phyloP scores from a whole-genome alignment of 306 rosid genomes.

The Gastrolobium villosum region DNA sequence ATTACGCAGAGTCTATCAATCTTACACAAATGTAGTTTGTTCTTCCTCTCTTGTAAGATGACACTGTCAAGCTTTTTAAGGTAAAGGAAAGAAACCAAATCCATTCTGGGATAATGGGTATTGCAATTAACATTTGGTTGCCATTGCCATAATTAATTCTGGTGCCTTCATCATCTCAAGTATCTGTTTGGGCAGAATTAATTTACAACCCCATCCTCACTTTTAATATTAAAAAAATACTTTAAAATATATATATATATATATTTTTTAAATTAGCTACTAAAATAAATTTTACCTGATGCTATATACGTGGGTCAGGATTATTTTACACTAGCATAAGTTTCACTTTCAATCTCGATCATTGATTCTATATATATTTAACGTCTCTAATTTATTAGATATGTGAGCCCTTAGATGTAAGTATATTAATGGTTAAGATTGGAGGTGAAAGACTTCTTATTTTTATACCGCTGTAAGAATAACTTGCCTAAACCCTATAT shows the following conservation, averaged over 20 bases:
- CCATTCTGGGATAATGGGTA: constrained; percentile 2
- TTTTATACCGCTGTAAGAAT: no score
- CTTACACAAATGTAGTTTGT: constrained; percentile 17
- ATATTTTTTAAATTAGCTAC: not conserved
- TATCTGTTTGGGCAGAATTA: constrained; percentile 18
- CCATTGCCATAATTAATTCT: constrained; percentile 12
- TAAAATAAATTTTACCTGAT: not conserved
- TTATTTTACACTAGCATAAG: no score
- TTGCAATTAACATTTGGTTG: constrained; percentile 13
- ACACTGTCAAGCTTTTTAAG: constrained; percentile 24
- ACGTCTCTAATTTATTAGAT: no score
- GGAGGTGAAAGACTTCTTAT: no score
- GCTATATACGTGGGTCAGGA: no score
- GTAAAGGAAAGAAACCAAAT: constrained; percentile 33
- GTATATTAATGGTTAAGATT: no score
- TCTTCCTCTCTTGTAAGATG: constrained; percentile 25
- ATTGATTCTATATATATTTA: no score
- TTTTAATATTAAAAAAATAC: constrained; percentile 13
- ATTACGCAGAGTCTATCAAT: constrained; percentile 18
- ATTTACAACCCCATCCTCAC: constrained; percentile 15
- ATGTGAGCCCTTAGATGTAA: no score
- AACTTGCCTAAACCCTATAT: no score
- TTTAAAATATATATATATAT: not conserved
- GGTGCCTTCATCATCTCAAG: constrained; percentile 34
- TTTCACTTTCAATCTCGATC: no score